Base-by-base conservation (phyloP, 2,329 filamentous ascomycete genomes). In the Myriangium duriaei region DNA sequence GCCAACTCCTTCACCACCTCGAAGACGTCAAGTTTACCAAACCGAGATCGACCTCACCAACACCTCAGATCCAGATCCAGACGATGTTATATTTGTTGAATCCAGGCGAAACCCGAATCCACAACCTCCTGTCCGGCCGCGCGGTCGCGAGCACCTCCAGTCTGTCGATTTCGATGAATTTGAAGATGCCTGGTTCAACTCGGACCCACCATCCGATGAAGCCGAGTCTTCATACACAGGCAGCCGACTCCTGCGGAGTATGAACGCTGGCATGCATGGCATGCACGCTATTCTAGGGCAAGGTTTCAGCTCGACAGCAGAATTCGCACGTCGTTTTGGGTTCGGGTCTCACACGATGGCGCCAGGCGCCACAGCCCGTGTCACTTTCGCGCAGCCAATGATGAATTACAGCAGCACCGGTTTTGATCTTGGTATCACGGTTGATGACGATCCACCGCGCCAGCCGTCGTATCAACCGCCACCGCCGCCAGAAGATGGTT, bases 401-500 rank as follows among this genome's bases (percentile, higher is more conserved):
- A 49, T 57, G 50, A 51, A 58, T 6, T 71, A 67, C 47, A 54
- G 52, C 1, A 40, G 50, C 4, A 54, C 62, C 9, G 68, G 54
- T 0, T 68, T 72, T 43, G 56, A 65, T 12, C 19, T 68, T 41
- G 62, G 60, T 0, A 13, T 34, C 10, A 17, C n/a, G 16, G 19
- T 34, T 7, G 32, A 18, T 4, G 7, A 13, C 3, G 32, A 34
- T 4, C n/a, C n/a, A 5, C 6, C 30, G 14, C 11, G 16, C 9
- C 4, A 10, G 4, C 6, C 17, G 17, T 11, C 36, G 11, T 73
- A 88, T 55, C 71, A 79, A 30, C 67, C 78, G 0, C 78, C 81
- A 0, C 64, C 69, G n/a, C 62, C 76, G 0, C 67, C 82, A 0
- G 69, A 71, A 4, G 64, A 74, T n/a, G 88, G 87, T 1, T 96